phyloP scores from a whole-genome alignment of 768 basidiomycete genomes.

The Strobilomyces echinocephalus region DNA sequence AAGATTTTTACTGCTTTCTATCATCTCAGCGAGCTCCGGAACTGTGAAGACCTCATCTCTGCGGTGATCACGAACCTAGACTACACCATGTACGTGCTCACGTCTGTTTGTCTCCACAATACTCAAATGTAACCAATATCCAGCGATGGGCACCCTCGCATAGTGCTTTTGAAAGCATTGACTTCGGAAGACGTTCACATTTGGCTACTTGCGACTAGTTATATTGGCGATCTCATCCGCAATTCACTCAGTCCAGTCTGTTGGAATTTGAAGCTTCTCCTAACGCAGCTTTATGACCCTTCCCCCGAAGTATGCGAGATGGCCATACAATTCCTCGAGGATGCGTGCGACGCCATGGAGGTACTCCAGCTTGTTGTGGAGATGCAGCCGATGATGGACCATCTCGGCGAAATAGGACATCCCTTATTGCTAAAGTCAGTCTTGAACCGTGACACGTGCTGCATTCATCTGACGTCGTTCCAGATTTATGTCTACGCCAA shows the following conservation, averaged over 20 bases:
- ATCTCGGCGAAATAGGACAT: slow-evolving; percentile 90
- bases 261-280: slow-evolving; percentile 86
- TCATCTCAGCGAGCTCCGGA: slow-evolving; percentile 84
- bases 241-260: slow-evolving; percentile 58
- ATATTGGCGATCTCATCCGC: slow-evolving; percentile 78
- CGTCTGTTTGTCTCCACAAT: background rate
- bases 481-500: slow-evolving; percentile 91
- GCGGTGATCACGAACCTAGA: slow-evolving; percentile 89
- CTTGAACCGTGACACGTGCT: background rate
- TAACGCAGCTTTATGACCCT: slow-evolving; percentile 96
- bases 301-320: slow-evolving; percentile 84
- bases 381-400: slow-evolving; percentile 92
- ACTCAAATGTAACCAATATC: slow-evolving; percentile 3
- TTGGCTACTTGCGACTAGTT: slow-evolving; percentile 81
- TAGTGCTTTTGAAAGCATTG: slow-evolving; percentile 89
- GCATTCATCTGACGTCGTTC: background rate
- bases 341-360: slow-evolving; percentile 80
- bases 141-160: slow-evolving; percentile 92
- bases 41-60: slow-evolving; percentile 88
- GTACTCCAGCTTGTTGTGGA: slow-evolving; percentile 87
- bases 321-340: slow-evolving; percentile 85
- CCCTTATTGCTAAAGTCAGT: slow-evolving; percentile 80
- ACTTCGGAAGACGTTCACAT: slow-evolving; percentile 92
- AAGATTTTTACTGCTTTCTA: slow-evolving; percentile 96
- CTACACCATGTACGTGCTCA: slow-evolving; percentile 69